Evolutionary conservation across 352 stramenopile species (phyloP), one percentile per base, ranked within the genome.

Genomic region (Globisporangium apiculatum): DNA sequence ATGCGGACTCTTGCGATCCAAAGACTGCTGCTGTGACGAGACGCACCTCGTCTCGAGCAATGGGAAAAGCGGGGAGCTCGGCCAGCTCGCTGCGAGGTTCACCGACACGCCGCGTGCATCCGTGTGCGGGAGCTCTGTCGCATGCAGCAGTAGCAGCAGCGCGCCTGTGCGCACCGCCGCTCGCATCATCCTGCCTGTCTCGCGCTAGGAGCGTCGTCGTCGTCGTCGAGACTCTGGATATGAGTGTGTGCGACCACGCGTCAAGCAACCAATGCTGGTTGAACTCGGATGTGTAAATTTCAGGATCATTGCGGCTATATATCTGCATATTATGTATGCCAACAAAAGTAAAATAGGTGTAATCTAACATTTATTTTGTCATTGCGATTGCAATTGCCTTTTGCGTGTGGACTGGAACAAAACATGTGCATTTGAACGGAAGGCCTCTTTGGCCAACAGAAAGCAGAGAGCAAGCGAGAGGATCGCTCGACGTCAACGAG

Each of bases 41-140:
- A 43, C 42, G 37, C 66, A 84, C 76, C 76, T 85, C 42, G 71
- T 76, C 56, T 87, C 76, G 31, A 85, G 49, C 10, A 87, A 58
- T 55, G 76, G 75, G 55, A 82, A 87, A 15, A 75, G 68, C 59
- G 67, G 58, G 3, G 76, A 79, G 54, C 72, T 87, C 48, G 73
- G 75, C 76, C 76, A 87, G 42, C 75, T 85, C 55, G 76, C 76
- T 40, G 72, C 83, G 53, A 87, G 52, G 45, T 82, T 87, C 48
- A 80, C 76, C 10, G 78, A 66, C 9, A 87, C 68, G 12, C 65
- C 65, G 31, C 76, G 67, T 15, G 71, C 73, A 47, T 57, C 47
- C 42, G 46, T 58, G 4, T 60, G 51, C 12, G 55, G 55, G 17
- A 61, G 53, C 45, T 54, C 38, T 2, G 57, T 11, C 31, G 62